These are phyloP conservation scores for Piper betle DNA, from an alignment of 164 flowering plant genomes.

Conservation along the genomic window DNA sequence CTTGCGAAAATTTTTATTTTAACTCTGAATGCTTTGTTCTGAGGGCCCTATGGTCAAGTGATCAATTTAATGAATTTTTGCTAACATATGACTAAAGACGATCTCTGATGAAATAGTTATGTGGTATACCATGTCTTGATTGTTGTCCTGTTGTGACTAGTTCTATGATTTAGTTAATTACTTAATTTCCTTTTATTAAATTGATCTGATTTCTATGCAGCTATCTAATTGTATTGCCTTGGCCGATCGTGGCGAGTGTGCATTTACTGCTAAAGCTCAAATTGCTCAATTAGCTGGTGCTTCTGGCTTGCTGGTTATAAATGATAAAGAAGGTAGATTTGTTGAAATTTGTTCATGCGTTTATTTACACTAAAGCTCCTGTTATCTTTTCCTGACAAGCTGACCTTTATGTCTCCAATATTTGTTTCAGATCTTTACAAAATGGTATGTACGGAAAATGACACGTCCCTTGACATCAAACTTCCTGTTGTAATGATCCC, in stretches of 20 bases:
- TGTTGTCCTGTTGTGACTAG: neutral
- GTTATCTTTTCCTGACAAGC: neutral
- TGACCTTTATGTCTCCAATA: neutral
- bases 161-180: neutral
- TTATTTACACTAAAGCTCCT: neutral
- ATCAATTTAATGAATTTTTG: too few species aligned
- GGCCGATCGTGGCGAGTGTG: constrained; percentile 60
- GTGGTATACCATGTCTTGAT: too few species aligned
- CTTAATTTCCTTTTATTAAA: neutral
- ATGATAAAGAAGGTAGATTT: constrained; percentile 56
- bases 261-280: constrained; percentile 45
- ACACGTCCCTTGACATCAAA: constrained; percentile 32
- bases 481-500: constrained; percentile 73
- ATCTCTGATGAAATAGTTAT: too few species aligned
- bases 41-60: too few species aligned
- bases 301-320: constrained; percentile 49
- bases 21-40: too few species aligned
- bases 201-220: constrained; percentile 22
- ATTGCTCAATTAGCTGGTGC: constrained; percentile 60
- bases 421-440: constrained; percentile 35
- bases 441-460: constrained; percentile 58
- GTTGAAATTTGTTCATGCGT: neutral
- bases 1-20: too few species aligned
- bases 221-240: constrained; percentile 44
- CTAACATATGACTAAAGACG: too few species aligned